A percentile compares a stretch with the other conserved stretches of the same genome.
Evolutionary conservation across 2,329 filamentous ascomycete genomes (phyloP).

Genomic region (Diplocarpon mali): DNA sequence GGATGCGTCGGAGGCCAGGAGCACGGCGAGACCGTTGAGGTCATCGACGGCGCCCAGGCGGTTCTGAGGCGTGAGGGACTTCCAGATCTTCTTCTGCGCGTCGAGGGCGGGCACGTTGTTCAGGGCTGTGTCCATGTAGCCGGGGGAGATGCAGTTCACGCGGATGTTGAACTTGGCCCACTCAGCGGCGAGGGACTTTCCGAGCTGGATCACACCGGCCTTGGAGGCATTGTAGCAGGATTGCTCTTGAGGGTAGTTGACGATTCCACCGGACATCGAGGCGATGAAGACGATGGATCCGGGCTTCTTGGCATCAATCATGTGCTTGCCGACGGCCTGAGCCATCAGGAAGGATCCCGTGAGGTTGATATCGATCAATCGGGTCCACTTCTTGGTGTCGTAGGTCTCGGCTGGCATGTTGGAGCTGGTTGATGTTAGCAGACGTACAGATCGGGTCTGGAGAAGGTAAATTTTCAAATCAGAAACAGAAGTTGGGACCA

Average conservation of each 20-base stretch:
- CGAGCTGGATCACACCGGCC: slow-evolving; percentile 67
- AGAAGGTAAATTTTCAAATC: neutral
- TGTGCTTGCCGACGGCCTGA: slow-evolving; percentile 58
- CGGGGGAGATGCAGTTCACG: slow-evolving; percentile 71
- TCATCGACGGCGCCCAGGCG: slow-evolving; percentile 64
- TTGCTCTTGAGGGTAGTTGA: slow-evolving; percentile 81
- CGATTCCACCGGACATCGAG: slow-evolving; percentile 72
- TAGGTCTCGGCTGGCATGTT: slow-evolving; percentile 77
- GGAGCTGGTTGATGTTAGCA: slow-evolving; percentile 35
- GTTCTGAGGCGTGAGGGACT: slow-evolving; percentile 60
- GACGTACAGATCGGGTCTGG: slow-evolving; percentile 2
- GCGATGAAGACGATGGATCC: slow-evolving; percentile 67
- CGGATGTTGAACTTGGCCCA: slow-evolving; percentile 75
- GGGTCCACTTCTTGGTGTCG: slow-evolving; percentile 64
- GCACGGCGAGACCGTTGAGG: slow-evolving; percentile 67
- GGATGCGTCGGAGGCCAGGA: slow-evolving; percentile 62
- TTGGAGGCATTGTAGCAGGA: slow-evolving; percentile 77
- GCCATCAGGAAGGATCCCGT: slow-evolving; percentile 70
- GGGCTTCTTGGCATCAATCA: slow-evolving; percentile 61
- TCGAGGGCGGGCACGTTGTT: slow-evolving; percentile 70
- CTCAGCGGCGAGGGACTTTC: slow-evolving; percentile 71
- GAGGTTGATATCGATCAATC: slow-evolving; percentile 72
- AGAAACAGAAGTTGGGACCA: neutral
- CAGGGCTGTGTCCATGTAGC: slow-evolving; percentile 77
- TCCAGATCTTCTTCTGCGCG: slow-evolving; percentile 75